Conservation (phyloP, 441 rosid genomes). For the Geranium incanum region DNA sequence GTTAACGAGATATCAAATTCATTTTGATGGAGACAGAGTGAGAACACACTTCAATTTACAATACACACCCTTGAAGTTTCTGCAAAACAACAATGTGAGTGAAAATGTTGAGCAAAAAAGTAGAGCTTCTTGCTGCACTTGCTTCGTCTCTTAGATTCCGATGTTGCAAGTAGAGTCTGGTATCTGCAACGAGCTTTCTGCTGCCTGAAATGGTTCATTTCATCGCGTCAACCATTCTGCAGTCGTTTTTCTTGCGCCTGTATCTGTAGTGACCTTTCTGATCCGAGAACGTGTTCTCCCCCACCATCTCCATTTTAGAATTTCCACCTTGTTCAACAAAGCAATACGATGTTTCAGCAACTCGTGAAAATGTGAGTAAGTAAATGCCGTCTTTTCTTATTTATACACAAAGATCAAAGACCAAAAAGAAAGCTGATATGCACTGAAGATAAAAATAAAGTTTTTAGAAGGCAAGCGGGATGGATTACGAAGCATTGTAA, state of each 20-base stretch:
- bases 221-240: slow-evolving; percentile 50
- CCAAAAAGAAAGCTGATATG: not conserved
- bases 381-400: not conserved
- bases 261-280: slow-evolving; percentile 65
- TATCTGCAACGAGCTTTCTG: too few species aligned
- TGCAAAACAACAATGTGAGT: too few species aligned
- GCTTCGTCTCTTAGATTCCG: too few species aligned
- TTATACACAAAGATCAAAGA: not conserved
- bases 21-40: too few species aligned
- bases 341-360: not conserved
- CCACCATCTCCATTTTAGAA: slow-evolving; percentile 62
- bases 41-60: too few species aligned
- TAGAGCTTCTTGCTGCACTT: too few species aligned
- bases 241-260: slow-evolving; percentile 80
- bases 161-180: too few species aligned
- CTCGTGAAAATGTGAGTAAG: not conserved
- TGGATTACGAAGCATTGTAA: not conserved
- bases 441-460: not conserved
- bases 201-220: slow-evolving; percentile 23
- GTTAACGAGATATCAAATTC: too few species aligned
- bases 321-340: slow-evolving; percentile 27
- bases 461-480: not conserved
- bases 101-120: too few species aligned
- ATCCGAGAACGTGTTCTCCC: slow-evolving; percentile 61
- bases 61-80: too few species aligned